Conservation (phyloP, 2,329 filamentous ascomycete genomes). For the Rhynchosporium agropyri region DNA sequence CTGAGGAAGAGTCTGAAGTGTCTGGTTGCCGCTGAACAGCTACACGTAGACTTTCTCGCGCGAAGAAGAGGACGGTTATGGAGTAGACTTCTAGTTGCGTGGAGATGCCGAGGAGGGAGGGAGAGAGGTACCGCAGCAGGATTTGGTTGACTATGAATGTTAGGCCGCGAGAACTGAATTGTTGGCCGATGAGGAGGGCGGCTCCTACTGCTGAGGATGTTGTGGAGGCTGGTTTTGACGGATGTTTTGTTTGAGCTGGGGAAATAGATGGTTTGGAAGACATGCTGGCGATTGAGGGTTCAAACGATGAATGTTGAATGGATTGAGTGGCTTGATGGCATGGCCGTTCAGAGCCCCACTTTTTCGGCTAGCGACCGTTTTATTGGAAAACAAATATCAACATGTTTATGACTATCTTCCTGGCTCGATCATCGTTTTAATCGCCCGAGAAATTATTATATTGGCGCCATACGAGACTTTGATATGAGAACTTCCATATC, state of each 20-base stretch:
- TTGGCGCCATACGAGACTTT: too few species aligned
- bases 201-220: slow-evolving; percentile 37
- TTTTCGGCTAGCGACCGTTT: background rate
- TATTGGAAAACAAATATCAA: background rate
- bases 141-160: slow-evolving; percentile 94
- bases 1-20: slow-evolving; percentile 24
- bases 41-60: slow-evolving; percentile 87
- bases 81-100: slow-evolving; percentile 93
- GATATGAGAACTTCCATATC: too few species aligned
- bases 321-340: slow-evolving; percentile 2
- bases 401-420: background rate
- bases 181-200: slow-evolving; percentile 72
- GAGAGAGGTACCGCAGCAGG: slow-evolving; percentile 84
- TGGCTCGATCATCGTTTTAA: too few species aligned
- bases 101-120: slow-evolving; percentile 79
- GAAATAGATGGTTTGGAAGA: background rate
- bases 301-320: background rate
- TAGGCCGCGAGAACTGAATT: slow-evolving; percentile 81
- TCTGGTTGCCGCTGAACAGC: slow-evolving; percentile 79
- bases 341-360: background rate
- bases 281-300: slow-evolving; percentile 15
- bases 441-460: background rate
- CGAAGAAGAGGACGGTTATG: slow-evolving; percentile 91
- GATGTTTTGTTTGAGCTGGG: background rate
- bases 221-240: background rate